Percentiles rank a stretch among this genome's conserved stretches.
phyloP scores from a whole-genome alignment of 2,329 filamentous ascomycete species.

The Furcasterigmium furcatum region DNA sequence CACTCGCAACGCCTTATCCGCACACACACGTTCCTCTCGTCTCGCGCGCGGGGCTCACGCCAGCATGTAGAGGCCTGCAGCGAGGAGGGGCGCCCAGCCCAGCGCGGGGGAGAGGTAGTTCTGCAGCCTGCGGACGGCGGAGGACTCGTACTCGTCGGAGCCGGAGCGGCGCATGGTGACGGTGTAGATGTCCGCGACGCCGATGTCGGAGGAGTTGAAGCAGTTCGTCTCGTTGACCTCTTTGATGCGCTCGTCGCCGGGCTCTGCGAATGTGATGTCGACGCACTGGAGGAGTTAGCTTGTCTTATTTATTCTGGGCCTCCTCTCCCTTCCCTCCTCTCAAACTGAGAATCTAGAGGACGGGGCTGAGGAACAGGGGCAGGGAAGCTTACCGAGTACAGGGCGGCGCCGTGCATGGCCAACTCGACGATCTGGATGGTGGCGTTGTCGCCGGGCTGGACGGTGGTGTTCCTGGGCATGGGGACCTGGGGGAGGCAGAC shows the following conservation, averaged over 20 bases:
- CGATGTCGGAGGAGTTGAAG: slow-evolving; percentile 78
- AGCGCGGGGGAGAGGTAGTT: slow-evolving; percentile 12
- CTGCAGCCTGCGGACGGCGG: slow-evolving; percentile 15
- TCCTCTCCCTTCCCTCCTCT: too few relatives aligned
- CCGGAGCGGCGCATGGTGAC: slow-evolving; percentile 47
- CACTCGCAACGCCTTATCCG: not conserved
- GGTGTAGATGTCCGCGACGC: slow-evolving; percentile 75
- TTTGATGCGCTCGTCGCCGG: slow-evolving; percentile 61
- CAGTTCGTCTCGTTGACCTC: slow-evolving; percentile 81
- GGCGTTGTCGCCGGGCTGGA: slow-evolving; percentile 79
- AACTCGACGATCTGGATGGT: slow-evolving; percentile 87
- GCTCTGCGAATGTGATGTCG: slow-evolving; percentile 87
- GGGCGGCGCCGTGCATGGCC: slow-evolving; percentile 76
- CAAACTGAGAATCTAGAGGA: too few relatives aligned
- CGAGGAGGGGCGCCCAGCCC: slow-evolving; percentile 38
- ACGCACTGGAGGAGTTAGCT: slow-evolving; percentile 64
- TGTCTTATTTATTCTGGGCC: too few relatives aligned
- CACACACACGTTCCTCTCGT: not conserved
- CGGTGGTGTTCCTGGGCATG: slow-evolving; percentile 67
- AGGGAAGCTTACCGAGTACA: slow-evolving; percentile 85
- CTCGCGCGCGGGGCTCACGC: slow-evolving; percentile 21
- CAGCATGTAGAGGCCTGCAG: slow-evolving; percentile 33
- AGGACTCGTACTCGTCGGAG: slow-evolving; percentile 26
- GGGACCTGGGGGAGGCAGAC: slow-evolving; percentile 90
- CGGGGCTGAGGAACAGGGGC: not conserved